Conservation (phyloP, 768 basidiomycete species). For the Boletellus ananas region DNA sequence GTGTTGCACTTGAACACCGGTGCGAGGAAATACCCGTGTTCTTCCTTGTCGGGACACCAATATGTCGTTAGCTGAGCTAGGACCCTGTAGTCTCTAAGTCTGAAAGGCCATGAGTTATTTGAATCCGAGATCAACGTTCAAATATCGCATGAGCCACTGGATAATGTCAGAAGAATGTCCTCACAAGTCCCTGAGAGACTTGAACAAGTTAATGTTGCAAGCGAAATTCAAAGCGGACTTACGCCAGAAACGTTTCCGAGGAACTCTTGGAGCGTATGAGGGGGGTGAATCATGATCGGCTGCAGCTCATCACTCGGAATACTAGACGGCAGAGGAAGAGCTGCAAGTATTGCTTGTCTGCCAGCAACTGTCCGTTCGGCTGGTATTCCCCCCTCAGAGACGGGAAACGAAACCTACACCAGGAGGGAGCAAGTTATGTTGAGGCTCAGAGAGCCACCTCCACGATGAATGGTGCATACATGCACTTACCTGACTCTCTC, state of each 20-base stretch:
- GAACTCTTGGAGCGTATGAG: conserved; percentile 68
- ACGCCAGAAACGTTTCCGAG: conserved; percentile 56
- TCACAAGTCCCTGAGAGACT: conserved; percentile 60
- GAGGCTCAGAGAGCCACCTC: neutral
- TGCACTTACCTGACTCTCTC: conserved; percentile 16
- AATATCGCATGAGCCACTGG: neutral
- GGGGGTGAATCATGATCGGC: conserved; percentile 63
- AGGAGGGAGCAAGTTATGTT: too few species aligned
- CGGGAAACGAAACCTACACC: conserved; percentile 1
- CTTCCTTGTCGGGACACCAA: conserved; percentile 81
- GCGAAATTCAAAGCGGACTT: conserved; percentile 21
- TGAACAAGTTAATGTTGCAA: conserved; percentile 10
- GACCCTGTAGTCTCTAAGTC: conserved; percentile 63
- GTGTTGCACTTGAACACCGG: conserved; percentile 77
- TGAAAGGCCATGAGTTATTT: conserved; percentile 23
- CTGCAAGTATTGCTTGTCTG: conserved; percentile 52
- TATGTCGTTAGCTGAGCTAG: conserved; percentile 64
- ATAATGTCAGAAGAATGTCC: conserved; percentile 18
- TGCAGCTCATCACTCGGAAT: conserved; percentile 64
- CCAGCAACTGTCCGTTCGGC: conserved; percentile 45
- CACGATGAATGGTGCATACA: conserved; percentile 8
- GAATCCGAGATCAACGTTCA: neutral
- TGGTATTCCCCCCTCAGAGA: conserved; percentile 1
- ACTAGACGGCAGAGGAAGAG: conserved; percentile 59
- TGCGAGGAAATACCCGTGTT: conserved; percentile 74